These are phyloP conservation scores for Plasmodium chabaudi DNA, from an alignment of 169 alveolate species.

Conservation along the genomic window DNA sequence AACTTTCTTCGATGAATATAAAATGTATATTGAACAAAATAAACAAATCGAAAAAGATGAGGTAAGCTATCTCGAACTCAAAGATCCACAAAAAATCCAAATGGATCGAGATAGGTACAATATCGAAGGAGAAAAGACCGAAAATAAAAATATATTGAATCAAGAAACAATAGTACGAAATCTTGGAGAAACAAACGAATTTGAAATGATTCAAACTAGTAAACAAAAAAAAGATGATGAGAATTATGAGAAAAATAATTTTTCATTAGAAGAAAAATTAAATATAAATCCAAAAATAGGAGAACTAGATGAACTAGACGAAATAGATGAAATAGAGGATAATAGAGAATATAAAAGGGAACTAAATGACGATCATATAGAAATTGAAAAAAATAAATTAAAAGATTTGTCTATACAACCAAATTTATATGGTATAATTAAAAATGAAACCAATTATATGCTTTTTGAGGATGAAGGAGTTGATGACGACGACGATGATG, in stretches of 20 bases:
- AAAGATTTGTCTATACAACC: slow-evolving; percentile 7
- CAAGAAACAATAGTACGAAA: neutral
- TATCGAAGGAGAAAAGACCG: neutral
- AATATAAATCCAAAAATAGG: neutral
- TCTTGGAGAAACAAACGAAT: no score
- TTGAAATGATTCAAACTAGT: neutral
- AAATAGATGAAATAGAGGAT: slow-evolving; percentile 13
- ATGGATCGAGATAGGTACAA: neutral
- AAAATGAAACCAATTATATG: slow-evolving; percentile 6
- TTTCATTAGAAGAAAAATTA: slow-evolving; percentile 8
- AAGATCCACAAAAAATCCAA: no score
- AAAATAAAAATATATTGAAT: neutral
- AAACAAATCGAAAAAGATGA: no score
- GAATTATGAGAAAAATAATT: neutral
- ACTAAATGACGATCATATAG: slow-evolving; percentile 14
- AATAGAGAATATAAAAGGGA: slow-evolving; percentile 9
- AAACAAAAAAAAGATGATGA: neutral
- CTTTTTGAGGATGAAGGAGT: slow-evolving; percentile 16
- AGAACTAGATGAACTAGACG: slow-evolving; percentile 3
- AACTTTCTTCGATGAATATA: no score
- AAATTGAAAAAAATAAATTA: slow-evolving; percentile 26
- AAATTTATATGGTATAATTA: slow-evolving; percentile 6
- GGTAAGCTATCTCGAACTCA: no score
- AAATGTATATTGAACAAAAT: no score
- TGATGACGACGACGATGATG: slow-evolving; percentile 34